These are phyloP conservation scores for Plasmodium vivax DNA, from an alignment of 169 alveolate species.

Conservation along the genomic window DNA sequence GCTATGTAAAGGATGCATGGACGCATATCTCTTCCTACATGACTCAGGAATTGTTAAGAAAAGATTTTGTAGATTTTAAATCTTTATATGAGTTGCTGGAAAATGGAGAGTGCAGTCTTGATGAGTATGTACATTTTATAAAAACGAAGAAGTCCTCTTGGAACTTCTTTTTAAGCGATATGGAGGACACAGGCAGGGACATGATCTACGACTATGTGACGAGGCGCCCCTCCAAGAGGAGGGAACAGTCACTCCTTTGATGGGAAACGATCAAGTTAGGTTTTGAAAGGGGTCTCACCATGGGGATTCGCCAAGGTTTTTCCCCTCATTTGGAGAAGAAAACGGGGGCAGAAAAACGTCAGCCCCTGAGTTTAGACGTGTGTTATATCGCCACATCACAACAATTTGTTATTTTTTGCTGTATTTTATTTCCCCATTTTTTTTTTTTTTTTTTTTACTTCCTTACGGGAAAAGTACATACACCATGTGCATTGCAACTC, in stretches of 20 bases:
- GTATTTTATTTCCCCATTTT: too few species aligned
- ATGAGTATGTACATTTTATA: neutral
- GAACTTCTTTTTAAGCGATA: neutral
- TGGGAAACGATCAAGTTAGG: neutral
- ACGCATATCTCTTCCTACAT: neutral
- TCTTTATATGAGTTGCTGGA: neutral
- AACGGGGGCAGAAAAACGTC: neutral
- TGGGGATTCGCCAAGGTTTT: too few species aligned
- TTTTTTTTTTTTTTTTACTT: too few species aligned
- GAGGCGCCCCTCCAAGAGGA: neutral
- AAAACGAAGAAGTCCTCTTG: neutral
- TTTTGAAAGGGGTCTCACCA: neutral
- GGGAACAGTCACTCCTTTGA: neutral
- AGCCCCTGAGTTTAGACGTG: neutral
- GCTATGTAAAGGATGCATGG: neutral
- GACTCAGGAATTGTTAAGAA: neutral
- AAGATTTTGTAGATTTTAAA: neutral
- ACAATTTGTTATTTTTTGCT: neutral
- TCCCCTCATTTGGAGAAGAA: neutral
- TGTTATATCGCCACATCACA: neutral
- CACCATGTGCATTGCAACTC: too few species aligned
- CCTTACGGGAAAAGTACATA: too few species aligned
- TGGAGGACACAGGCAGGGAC: neutral
- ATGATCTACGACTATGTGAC: neutral
- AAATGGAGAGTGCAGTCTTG: neutral